Evolutionary conservation across 805 yeast genomes (phyloP).

Genomic region (Candida glaebosa): DNA sequence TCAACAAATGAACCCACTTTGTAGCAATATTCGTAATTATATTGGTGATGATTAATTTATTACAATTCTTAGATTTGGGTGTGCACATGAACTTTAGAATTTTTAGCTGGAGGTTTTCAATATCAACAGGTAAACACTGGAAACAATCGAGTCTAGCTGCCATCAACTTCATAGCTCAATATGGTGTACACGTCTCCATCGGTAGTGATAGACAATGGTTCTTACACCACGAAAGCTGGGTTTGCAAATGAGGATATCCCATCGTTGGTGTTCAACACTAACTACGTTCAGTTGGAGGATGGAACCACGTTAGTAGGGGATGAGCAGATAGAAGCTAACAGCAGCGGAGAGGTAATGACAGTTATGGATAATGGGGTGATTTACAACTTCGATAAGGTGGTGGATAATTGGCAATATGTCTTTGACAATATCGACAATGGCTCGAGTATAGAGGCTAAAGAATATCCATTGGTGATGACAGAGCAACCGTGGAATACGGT

Average conservation of each 20-base stretch:
- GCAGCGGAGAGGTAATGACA: constrained; percentile 52
- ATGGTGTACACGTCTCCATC: constrained; percentile 43
- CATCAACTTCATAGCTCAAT: not conserved
- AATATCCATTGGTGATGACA: constrained; percentile 61
- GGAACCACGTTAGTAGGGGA: constrained; percentile 41
- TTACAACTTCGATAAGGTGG: constrained; percentile 71
- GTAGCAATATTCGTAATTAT: too few species aligned
- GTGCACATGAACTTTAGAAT: too few species aligned
- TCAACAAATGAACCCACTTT: too few species aligned
- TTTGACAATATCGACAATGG: constrained; percentile 46
- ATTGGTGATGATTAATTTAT: not conserved
- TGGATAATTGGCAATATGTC: constrained; percentile 64
- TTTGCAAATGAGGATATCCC: constrained; percentile 65
- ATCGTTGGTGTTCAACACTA: constrained; percentile 51
- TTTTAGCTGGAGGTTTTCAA: too few species aligned
- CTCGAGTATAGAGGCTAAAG: constrained; percentile 46
- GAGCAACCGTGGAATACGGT: constrained; percentile 70
- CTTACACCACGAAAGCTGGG: constrained; percentile 65
- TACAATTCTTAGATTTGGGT: too few species aligned
- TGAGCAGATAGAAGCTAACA: constrained; percentile 42
- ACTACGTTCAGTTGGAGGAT: constrained; percentile 37
- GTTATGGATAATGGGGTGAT: constrained; percentile 60
- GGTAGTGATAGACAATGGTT: constrained; percentile 67
- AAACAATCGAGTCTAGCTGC: too few species aligned
- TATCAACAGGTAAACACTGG: not conserved